These are phyloP conservation scores for Myxozyma neglecta DNA, from an alignment of 805 yeast species.

Conservation along the genomic window DNA sequence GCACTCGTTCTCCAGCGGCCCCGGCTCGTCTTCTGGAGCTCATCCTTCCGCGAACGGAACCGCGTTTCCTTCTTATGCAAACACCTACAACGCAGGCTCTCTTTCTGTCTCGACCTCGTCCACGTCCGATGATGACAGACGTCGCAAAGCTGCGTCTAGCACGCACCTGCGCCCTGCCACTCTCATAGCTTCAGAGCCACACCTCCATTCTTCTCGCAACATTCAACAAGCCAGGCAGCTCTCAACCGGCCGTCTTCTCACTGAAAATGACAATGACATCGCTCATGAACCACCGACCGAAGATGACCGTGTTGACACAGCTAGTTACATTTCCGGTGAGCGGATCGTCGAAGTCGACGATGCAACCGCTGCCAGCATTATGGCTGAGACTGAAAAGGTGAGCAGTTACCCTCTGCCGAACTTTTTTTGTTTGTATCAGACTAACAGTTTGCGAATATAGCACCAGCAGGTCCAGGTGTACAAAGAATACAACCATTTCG, in stretches of 20 bases:
- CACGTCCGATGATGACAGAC: slow-evolving; percentile 27
- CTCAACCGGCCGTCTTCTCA: slow-evolving; percentile 1
- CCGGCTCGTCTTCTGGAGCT: slow-evolving; percentile 14
- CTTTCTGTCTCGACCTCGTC: slow-evolving; percentile 22
- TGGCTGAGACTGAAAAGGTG: slow-evolving; percentile 15
- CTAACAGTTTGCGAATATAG: slow-evolving; percentile 14
- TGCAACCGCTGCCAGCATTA: slow-evolving; percentile 25
- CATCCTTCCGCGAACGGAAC: slow-evolving; percentile 29
- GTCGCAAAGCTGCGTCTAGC: slow-evolving; percentile 1
- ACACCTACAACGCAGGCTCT: slow-evolving; percentile 11
- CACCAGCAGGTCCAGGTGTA: slow-evolving; percentile 17
- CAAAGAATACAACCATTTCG: slow-evolving; percentile 31
- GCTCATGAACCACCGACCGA: neutral
- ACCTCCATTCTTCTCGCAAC: neutral
- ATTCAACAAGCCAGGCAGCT: neutral
- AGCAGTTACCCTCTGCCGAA: slow-evolving; percentile 12
- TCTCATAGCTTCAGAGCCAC: neutral
- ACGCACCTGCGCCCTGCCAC: neutral
- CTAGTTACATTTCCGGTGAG: slow-evolving; percentile 14
- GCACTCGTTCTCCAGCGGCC: slow-evolving; percentile 23
- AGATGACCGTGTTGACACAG: slow-evolving; percentile 10
- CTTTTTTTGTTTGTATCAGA: slow-evolving; percentile 11
- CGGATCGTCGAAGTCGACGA: slow-evolving; percentile 29
- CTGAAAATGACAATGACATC: neutral
- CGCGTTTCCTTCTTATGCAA: slow-evolving; percentile 27